Conservation (phyloP, 2,329 filamentous ascomycete genomes). For the Alternaria hordeiaustralica region DNA sequence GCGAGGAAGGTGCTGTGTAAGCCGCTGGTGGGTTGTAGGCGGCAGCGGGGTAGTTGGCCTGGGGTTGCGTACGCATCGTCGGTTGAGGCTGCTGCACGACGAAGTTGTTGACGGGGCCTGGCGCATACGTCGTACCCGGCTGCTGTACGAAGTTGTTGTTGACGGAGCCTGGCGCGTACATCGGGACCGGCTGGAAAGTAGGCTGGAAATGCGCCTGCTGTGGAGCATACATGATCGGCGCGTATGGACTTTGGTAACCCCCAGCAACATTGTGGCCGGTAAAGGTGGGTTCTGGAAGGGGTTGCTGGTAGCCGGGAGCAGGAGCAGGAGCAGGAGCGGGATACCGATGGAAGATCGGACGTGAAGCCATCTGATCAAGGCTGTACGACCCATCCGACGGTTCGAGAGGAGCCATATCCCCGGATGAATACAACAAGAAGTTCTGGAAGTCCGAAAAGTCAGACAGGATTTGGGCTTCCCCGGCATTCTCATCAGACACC, state of each 20-base stretch:
- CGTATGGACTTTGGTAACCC: not conserved
- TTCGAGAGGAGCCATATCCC: not conserved
- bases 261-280: not conserved
- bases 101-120: not conserved
- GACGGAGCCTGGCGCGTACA: not conserved
- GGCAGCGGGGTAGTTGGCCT: not conserved
- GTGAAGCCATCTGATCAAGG: not conserved
- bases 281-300: not conserved
- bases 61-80: too few species aligned
- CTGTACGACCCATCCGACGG: not conserved
- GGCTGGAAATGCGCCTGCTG: not conserved
- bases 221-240: not conserved
- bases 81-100: not conserved
- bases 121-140: not conserved
- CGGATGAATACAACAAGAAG: not conserved
- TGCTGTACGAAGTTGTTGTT: not conserved
- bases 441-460: too few species aligned
- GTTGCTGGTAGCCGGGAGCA: not conserved
- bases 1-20: not conserved
- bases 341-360: not conserved
- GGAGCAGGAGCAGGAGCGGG: not conserved
- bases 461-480: too few species aligned
- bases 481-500: too few species aligned
- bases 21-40: not conserved
- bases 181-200: not conserved